Conservation (phyloP, 208 protist species). For the Leishmania aethiopica region DNA sequence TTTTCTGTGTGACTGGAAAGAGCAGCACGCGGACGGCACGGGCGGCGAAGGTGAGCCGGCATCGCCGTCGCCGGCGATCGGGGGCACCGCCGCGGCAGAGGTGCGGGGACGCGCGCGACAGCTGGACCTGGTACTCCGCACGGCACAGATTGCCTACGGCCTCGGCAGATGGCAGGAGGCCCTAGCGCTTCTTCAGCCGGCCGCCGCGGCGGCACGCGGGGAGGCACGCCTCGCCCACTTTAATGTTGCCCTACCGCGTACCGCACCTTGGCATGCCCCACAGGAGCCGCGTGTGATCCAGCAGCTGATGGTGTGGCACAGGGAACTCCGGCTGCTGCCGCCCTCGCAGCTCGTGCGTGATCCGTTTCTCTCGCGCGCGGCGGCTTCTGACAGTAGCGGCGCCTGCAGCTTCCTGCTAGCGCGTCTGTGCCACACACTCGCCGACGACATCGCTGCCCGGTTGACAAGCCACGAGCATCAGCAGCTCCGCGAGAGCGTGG, state of each 20-base stretch:
- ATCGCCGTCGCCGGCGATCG: neutral
- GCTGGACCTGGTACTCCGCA: slow-evolving; percentile 26
- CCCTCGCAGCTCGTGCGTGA: slow-evolving; percentile 80
- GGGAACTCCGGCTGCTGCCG: slow-evolving; percentile 48
- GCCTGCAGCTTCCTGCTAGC: slow-evolving; percentile 65
- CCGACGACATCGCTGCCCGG: slow-evolving; percentile 52
- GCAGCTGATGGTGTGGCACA: slow-evolving; percentile 63
- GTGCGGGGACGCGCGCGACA: neutral
- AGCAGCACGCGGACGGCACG: neutral
- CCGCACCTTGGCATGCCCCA: slow-evolving; percentile 1
- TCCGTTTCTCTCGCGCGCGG: slow-evolving; percentile 46
- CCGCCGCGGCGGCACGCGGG: neutral
- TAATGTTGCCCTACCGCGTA: neutral
- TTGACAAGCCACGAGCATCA: slow-evolving; percentile 53
- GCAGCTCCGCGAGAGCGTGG: slow-evolving; percentile 48
- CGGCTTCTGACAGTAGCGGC: slow-evolving; percentile 54
- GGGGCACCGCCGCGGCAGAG: neutral
- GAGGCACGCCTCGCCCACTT: neutral
- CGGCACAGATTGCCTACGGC: slow-evolving; percentile 35
- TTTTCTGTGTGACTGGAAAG: slow-evolving; percentile 31
- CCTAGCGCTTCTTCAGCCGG: slow-evolving; percentile 30
- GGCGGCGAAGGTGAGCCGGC: neutral
- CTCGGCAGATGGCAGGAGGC: slow-evolving; percentile 33
- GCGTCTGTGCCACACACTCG: slow-evolving; percentile 61
- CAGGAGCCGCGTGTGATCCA: slow-evolving; percentile 50